These are phyloP conservation scores for Diaporthe citrichinensis DNA, from an alignment of 2,329 filamentous ascomycete genomes.

Conservation along the genomic window DNA sequence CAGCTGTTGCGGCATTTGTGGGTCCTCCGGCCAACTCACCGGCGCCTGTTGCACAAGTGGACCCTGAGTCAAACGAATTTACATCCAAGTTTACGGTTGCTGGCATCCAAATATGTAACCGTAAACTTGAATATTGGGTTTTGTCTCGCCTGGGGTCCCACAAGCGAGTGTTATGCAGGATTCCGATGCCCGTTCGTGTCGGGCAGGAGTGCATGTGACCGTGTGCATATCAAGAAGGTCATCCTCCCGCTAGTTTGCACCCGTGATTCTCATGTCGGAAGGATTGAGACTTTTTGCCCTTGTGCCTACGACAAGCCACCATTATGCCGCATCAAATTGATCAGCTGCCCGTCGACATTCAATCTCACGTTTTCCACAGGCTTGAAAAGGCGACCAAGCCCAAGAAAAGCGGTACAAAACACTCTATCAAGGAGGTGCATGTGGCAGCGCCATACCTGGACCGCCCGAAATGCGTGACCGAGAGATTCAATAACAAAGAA, in stretches of 20 bases:
- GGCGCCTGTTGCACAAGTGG: not conserved
- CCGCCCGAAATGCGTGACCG: constrained; percentile 34
- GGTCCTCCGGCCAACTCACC: not conserved
- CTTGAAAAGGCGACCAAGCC: constrained; percentile 23
- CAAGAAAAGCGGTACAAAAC: not conserved
- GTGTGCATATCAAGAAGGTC: constrained; percentile 27
- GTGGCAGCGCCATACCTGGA: constrained; percentile 11
- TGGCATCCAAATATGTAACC: constrained; percentile 21
- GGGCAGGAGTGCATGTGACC: constrained; percentile 19
- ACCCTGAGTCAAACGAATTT: constrained; percentile 8
- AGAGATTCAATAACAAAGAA: constrained; percentile 28
- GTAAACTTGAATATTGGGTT: constrained; percentile 4
- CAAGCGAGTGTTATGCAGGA: constrained; percentile 27
- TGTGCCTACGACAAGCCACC: not conserved
- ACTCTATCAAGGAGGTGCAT: constrained; percentile 23
- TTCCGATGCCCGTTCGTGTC: constrained; percentile 24
- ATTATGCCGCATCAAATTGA: constrained; percentile 31
- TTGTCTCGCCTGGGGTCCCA: constrained; percentile 25
- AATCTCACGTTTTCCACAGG: constrained; percentile 9
- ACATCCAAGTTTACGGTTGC: constrained; percentile 6
- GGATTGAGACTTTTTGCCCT: not conserved
- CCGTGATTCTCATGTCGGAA: not conserved
- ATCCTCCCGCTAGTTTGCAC: constrained; percentile 5
- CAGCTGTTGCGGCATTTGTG: constrained; percentile 19
- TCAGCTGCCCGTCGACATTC: constrained; percentile 28